Evolutionary conservation across 768 basidiomycete species (phyloP).

Genomic region (Gloeophyllum trabeum): DNA sequence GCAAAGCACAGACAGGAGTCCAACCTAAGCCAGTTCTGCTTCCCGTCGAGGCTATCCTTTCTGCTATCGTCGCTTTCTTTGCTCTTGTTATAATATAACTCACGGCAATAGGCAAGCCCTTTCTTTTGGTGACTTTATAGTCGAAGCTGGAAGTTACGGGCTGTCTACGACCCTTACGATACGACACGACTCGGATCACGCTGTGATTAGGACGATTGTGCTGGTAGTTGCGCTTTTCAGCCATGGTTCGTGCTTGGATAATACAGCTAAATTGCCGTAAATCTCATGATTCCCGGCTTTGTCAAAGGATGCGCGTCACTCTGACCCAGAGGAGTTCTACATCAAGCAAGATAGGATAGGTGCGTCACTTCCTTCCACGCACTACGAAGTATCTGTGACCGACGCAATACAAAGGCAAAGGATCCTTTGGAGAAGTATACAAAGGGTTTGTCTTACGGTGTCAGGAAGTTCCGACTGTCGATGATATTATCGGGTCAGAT

Average conservation of each 20-base stretch:
- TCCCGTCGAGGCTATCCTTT: too few species aligned
- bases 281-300: constrained; percentile 5
- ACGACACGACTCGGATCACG: too few species aligned
- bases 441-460: constrained; percentile 59
- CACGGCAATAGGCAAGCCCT: too few species aligned
- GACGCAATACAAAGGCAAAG: constrained; percentile 60
- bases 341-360: constrained; percentile 97
- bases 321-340: constrained; percentile 95
- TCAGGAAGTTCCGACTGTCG: constrained; percentile 3
- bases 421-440: constrained; percentile 98
- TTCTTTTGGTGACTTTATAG: too few species aligned
- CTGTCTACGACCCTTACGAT: too few species aligned
- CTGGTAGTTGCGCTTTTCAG: too few species aligned
- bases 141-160: too few species aligned
- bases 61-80: too few species aligned
- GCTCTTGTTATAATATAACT: too few species aligned
- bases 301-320: constrained; percentile 49
- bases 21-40: too few species aligned
- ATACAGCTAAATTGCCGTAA: constrained; percentile 3
- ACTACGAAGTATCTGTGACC: constrained; percentile 3
- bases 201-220: too few species aligned
- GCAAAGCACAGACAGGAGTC: too few species aligned
- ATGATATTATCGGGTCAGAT: constrained; percentile 34
- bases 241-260: neutral
- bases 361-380: constrained; percentile 22